Conservation (phyloP, 148 eudicot species). For the Rhododendron griersonianum region DNA sequence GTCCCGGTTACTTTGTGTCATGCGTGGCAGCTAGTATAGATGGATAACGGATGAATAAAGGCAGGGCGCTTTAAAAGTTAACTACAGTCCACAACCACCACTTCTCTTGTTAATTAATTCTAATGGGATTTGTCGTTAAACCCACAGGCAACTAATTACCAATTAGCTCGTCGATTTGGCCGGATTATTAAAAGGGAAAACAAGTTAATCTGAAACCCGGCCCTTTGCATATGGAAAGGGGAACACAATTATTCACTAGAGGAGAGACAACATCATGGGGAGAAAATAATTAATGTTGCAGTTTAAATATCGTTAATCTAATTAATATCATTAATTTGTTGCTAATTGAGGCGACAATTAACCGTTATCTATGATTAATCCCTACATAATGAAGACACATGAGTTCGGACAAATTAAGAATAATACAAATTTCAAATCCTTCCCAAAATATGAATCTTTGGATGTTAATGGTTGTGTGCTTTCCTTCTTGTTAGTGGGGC, state of each 20-base stretch:
- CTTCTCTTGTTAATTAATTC: background rate
- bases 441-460: background rate
- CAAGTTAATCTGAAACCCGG: background rate
- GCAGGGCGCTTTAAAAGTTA: too few species aligned
- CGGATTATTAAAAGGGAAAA: background rate
- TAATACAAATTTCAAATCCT: background rate
- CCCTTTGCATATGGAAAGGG: background rate
- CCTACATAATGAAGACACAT: background rate
- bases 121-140: background rate
- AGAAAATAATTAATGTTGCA: background rate
- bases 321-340: background rate
- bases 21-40: background rate
- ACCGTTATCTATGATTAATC: background rate
- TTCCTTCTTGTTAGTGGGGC: background rate
- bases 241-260: background rate
- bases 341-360: background rate
- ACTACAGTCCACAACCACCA: too few species aligned
- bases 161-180: background rate
- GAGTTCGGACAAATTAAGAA: background rate
- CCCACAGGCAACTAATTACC: background rate
- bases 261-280: background rate
- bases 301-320: background rate
- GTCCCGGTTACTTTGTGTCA: background rate
- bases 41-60: too few species aligned
- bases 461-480: background rate